Percentiles rank a stretch among this genome's conserved stretches.
These are phyloP conservation scores for Solanum stenotomum DNA, from an alignment of 257 asterid species.

Conservation along the genomic window DNA sequence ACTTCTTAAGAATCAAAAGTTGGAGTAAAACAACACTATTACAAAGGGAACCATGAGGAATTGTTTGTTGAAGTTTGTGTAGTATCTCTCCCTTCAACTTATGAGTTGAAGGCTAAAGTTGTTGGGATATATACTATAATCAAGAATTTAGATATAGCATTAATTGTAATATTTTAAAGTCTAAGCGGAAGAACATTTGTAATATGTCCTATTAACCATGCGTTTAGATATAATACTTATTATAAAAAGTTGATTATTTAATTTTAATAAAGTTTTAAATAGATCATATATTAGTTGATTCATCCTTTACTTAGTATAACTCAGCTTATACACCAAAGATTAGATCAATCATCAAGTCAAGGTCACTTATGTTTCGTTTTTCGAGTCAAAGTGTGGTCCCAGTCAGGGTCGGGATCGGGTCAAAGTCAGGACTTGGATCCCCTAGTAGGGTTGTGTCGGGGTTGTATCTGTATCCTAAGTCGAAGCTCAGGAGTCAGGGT, in stretches of 20 bases:
- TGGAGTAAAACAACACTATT: neutral
- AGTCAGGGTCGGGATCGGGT: accelerated
- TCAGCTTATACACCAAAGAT: no score
- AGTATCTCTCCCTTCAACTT: no score
- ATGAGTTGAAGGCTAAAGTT: neutral
- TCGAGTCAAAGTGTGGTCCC: no score
- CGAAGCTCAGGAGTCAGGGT: no score
- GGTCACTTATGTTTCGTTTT: no score
- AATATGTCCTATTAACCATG: neutral
- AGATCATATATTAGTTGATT: neutral
- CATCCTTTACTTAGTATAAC: neutral
- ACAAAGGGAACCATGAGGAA: neutral
- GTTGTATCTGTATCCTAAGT: no score
- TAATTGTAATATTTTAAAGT: no score
- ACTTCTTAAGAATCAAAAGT: neutral
- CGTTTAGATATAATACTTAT: neutral
- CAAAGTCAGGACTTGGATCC: no score
- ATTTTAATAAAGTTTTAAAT: no score
- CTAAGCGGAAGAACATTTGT: no score
- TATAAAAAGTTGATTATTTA: neutral
- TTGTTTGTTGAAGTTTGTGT: neutral
- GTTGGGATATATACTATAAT: neutral
- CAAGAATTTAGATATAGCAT: neutral
- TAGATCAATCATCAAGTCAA: no score
- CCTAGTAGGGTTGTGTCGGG: no score